Percentiles rank a stretch among this genome's conserved stretches.
Evolutionary conservation across 2,329 filamentous ascomycete genomes (phyloP).

Genomic region (Clarireedia paspali): DNA sequence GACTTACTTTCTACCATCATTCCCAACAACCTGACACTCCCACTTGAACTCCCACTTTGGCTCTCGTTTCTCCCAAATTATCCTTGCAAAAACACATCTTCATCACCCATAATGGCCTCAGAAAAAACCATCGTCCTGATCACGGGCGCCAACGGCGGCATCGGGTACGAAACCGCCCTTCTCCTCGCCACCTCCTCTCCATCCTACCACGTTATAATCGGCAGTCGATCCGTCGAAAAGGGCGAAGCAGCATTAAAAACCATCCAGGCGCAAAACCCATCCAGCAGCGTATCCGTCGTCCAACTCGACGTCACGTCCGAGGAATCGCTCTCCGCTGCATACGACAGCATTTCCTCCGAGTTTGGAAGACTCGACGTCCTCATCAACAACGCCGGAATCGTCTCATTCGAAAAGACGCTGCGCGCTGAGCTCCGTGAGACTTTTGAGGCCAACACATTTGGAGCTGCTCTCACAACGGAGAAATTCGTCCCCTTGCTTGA

Average conservation of each 20-base stretch:
- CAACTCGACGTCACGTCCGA: slow-evolving; percentile 29
- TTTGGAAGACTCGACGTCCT: slow-evolving; percentile 29
- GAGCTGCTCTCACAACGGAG: slow-evolving; percentile 1
- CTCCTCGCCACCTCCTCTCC: slow-evolving; percentile 1
- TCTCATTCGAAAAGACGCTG: not conserved
- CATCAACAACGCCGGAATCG: slow-evolving; percentile 30
- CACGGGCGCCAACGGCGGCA: slow-evolving; percentile 31
- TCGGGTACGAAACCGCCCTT: slow-evolving; percentile 33
- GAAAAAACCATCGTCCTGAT: slow-evolving; percentile 12
- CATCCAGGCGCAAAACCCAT: slow-evolving; percentile 27
- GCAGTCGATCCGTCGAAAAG: slow-evolving; percentile 17
- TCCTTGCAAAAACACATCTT: not conserved
- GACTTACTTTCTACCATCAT: too few species aligned
- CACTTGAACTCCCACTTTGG: too few species aligned
- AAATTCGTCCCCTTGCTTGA: slow-evolving; percentile 10
- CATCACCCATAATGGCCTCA: slow-evolving; percentile 1
- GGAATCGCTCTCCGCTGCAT: slow-evolving; percentile 27
- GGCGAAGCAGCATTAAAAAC: slow-evolving; percentile 12
- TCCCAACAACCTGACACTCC: too few species aligned
- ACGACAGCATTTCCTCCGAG: slow-evolving; percentile 19
- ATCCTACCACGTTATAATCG: slow-evolving; percentile 22
- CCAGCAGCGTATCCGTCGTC: slow-evolving; percentile 17
- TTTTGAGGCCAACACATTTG: slow-evolving; percentile 12
- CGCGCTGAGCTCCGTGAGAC: not conserved
- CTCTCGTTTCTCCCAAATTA: too few species aligned